Evolutionary conservation across 768 basidiomycete genomes (phyloP), one percentile per base, ranked within the genome.

Genomic region (Coprinopsis marcescibilis): DNA sequence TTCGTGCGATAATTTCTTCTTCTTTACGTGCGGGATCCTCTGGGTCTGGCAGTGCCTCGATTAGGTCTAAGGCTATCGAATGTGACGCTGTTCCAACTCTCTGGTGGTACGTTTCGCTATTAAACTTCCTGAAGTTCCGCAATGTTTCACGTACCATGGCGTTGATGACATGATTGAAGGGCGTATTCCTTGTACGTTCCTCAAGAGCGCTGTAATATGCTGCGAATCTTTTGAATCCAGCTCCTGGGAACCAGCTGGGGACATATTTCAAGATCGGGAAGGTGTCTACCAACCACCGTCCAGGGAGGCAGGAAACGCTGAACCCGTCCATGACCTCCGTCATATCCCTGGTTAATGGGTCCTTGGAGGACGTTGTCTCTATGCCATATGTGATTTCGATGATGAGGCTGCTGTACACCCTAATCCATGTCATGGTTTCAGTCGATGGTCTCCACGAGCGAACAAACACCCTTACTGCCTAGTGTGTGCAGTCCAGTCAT

Each of bases 191-290:
- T 10, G 20, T 45, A n/a, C 19, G 14, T 15, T 45, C 33, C 11
- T 15, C 15, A 24, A 34, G 36, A 8, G 5, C 30, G 12, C 60
- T 55, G 55, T 69, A 67, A 21, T 57, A 42, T 13, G 58, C 56
- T 1, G 74, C 75, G 34, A 62, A 65, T 25, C 58, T 60, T 53
- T 76, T 71, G 64, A 75, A 76, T 1, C 52, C 52, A 13, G 73
- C 70, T 12, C 75, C 73, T 4, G 75, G 76, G 36, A 76, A 53
- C 75, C 75, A 75, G 12, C 64, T 55, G 1, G 76, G 76, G 29
- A 77, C 58, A 45, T 72, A 57, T 34, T 65, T 65, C 48, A 76
- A 64, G 67, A 43, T 11, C 20, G 33, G 29, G 1, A 50, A 50
- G 6, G 49, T 33, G 26, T 61, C 60, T 11, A 57, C 60, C 4